Conservation (phyloP, 345 rosid species). For the Chamaenerion angustifolium region DNA sequence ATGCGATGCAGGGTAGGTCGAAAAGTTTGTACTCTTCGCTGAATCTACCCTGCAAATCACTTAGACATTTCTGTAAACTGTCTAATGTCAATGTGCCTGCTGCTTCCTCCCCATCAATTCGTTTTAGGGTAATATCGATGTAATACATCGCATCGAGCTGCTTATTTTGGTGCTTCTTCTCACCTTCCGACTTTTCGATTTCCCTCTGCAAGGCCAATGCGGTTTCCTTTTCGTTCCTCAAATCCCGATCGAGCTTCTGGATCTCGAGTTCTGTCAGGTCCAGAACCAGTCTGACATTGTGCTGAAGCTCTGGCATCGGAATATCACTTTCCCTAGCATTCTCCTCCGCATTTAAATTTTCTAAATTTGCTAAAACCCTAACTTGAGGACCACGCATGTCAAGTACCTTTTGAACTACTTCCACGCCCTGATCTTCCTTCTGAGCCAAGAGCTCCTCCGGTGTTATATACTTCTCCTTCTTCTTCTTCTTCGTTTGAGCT, state of each 20-base stretch:
- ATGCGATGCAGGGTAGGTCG: slow-evolving; percentile 64
- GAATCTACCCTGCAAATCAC: slow-evolving; percentile 34
- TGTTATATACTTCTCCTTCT: slow-evolving; percentile 26
- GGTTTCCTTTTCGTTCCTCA: slow-evolving; percentile 74
- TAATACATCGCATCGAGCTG: slow-evolving; percentile 54
- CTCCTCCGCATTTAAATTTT: slow-evolving; percentile 81
- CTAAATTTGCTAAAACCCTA: slow-evolving; percentile 74
- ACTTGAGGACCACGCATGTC: slow-evolving; percentile 94
- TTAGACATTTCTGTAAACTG: slow-evolving; percentile 35
- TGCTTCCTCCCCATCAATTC: slow-evolving; percentile 40
- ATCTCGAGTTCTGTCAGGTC: slow-evolving; percentile 77
- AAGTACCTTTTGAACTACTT: slow-evolving; percentile 72
- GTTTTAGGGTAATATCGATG: slow-evolving; percentile 30
- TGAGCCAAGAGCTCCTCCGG: slow-evolving; percentile 61
- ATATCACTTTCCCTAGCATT: slow-evolving; percentile 72
- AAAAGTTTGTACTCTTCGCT: slow-evolving; percentile 67
- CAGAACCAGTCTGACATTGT: slow-evolving; percentile 59
- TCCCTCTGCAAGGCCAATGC: slow-evolving; percentile 76
- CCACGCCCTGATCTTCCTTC: slow-evolving; percentile 67
- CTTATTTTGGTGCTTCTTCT: slow-evolving; percentile 33
- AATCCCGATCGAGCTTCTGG: slow-evolving; percentile 70
- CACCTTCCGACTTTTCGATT: slow-evolving; percentile 52
- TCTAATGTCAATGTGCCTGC: slow-evolving; percentile 54
- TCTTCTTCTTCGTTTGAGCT: slow-evolving; percentile 7
- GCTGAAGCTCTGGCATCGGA: slow-evolving; percentile 92